Base-by-base conservation (phyloP, 2,329 filamentous ascomycete species). In the Chalaropsis thielavioides region DNA sequence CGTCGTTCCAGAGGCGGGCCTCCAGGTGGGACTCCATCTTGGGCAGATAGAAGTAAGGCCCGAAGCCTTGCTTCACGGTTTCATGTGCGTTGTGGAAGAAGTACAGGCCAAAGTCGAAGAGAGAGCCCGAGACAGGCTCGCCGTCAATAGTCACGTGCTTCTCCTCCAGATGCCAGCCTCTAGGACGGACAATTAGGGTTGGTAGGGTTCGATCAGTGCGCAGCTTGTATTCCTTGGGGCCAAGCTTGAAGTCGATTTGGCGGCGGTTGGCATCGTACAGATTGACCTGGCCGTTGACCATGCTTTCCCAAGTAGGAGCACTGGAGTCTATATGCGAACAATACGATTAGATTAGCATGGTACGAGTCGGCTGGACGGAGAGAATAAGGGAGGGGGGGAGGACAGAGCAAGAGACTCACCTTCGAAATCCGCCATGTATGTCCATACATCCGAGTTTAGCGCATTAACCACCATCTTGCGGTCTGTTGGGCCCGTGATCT, bases 401-500 rank as follows among this genome's bases (percentile, higher is more conserved):
- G 35, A 46, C n/a, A 3, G 38, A 19, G 44, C 31, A 22, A 24
- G 40, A 41, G 13, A 75, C 82, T 72, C 76, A 94, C 92, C 92
- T 78, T 99, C 94, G 70, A 99, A 95, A 77, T 99, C 94, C 60
- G 94, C 94, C 94, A 99, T 99, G 73, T 97, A 99, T 65, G 92
- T 97, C 88, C 89, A 97, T 27, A 97, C 94, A 72, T 97, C 84
- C 58, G 92, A 87, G 76, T 97, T 99, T 74, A 97, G 74, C 10
- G 94, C 94, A 75, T 99, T 99, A 68, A 97, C 90, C 60, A 97
- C 91, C 94, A 99, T 99, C 83, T 97, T 99, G 70, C 94, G 84
- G 77, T 97, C 94, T 6, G 92, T 96, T 0, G 94, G 94, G 8
- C 94, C 94, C 4, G 94, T 99, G 73, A 97, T 99, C 80, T 99